phyloP scores from a whole-genome alignment of 2,329 filamentous ascomycete genomes.

The Beauveria bassiana region DNA sequence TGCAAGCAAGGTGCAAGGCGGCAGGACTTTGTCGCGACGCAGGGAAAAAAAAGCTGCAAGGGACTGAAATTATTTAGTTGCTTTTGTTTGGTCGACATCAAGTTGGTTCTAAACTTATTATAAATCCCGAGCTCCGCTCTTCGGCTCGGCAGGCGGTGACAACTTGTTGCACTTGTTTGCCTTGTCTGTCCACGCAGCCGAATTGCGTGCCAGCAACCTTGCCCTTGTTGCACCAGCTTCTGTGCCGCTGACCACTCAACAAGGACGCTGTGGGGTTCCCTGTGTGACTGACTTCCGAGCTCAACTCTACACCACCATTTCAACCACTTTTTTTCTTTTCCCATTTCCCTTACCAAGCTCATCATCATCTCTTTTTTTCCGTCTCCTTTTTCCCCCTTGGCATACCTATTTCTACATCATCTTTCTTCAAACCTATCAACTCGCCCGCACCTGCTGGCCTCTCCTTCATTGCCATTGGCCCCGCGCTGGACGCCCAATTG shows the following conservation, averaged over 20 bases:
- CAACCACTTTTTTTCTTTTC: not conserved
- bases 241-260: not conserved
- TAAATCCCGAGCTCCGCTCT: not conserved
- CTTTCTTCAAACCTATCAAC: not conserved
- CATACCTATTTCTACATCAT: not conserved
- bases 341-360: not conserved
- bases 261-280: not conserved
- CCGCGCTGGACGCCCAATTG: slow-evolving; percentile 6
- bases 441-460: not conserved
- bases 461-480: not conserved
- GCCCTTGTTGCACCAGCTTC: not conserved
- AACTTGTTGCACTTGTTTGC: not conserved
- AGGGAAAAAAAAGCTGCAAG: too few relatives aligned
- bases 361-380: not conserved
- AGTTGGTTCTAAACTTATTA: too few relatives aligned
- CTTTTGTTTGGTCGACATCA: too few relatives aligned
- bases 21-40: too few relatives aligned
- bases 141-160: slow-evolving; percentile 6
- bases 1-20: not conserved
- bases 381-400: not conserved
- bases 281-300: not conserved
- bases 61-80: too few relatives aligned
- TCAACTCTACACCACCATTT: not conserved
- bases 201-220: slow-evolving; percentile 6
- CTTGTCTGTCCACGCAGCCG: not conserved